Percentiles rank a stretch among this genome's conserved stretches.
Evolutionary conservation across 768 basidiomycete genomes (phyloP).

Genomic region (Pseudohyphozyma bogoriensis): DNA sequence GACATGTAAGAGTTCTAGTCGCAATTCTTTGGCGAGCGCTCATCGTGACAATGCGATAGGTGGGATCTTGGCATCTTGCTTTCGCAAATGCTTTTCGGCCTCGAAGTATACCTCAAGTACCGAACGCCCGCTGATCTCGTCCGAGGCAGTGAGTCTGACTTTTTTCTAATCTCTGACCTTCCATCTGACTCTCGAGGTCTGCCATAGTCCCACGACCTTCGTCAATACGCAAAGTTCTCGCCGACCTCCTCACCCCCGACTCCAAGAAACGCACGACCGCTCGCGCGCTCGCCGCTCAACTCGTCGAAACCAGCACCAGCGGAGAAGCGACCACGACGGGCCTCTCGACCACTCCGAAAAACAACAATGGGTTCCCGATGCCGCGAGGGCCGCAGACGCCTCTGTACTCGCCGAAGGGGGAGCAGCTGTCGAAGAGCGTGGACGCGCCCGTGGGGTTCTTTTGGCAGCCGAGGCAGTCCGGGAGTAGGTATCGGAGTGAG

Average conservation of each 20-base stretch:
- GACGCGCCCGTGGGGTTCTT: constrained; percentile 29
- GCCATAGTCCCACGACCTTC: constrained; percentile 12
- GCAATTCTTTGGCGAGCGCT: background rate
- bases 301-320: constrained; percentile 19
- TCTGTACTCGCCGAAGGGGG: constrained; percentile 10
- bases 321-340: background rate
- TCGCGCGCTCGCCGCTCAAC: background rate
- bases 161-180: too few species aligned
- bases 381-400: constrained; percentile 1
- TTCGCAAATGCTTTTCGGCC: constrained; percentile 23
- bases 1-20: constrained; percentile 29
- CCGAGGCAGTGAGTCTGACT: constrained; percentile 6
- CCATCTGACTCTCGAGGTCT: background rate
- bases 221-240: constrained; percentile 15
- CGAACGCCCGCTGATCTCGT: constrained; percentile 22
- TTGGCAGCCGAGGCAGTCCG: constrained; percentile 25
- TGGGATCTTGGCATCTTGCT: constrained; percentile 23
- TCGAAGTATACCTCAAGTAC: constrained; percentile 15
- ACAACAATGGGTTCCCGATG: too few species aligned
- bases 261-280: constrained; percentile 20
- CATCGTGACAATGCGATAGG: background rate
- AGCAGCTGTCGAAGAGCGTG: constrained; percentile 10
- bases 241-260: constrained; percentile 24
- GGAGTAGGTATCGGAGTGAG: constrained; percentile 28
- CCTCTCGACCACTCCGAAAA: constrained; percentile 16